These are phyloP conservation scores for Psilocybe azurescens DNA, from an alignment of 768 basidiomycete genomes.

Conservation along the genomic window DNA sequence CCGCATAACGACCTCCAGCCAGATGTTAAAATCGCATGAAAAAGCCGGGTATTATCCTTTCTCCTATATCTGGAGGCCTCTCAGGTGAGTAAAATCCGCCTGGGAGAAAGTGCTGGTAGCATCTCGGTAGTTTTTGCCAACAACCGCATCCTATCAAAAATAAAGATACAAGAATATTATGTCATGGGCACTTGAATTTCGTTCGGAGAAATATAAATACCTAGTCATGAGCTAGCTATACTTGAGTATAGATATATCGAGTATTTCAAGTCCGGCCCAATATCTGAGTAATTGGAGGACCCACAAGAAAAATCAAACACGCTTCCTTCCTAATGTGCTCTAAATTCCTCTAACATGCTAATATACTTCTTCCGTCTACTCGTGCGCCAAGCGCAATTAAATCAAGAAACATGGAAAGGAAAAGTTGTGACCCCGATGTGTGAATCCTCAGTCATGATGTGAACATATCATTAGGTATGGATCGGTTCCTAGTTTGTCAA, in stretches of 20 bases:
- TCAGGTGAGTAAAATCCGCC: neutral
- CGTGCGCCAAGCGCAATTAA: neutral
- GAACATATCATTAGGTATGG: no score
- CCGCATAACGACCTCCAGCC: neutral
- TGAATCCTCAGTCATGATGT: no score
- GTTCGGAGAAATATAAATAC: neutral
- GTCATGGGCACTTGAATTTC: neutral
- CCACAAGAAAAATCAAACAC: neutral
- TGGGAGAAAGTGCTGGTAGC: neutral
- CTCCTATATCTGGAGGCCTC: neutral
- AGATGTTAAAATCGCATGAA: constrained; percentile 8
- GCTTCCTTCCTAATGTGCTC: neutral
- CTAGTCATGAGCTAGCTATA: neutral
- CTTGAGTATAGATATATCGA: no score
- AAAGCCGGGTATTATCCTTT: neutral
- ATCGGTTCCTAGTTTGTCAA: no score
- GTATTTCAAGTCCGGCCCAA: no score
- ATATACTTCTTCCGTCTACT: neutral
- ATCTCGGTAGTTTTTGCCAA: neutral
- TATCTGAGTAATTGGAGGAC: no score
- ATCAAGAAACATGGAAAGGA: no score
- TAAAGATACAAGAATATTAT: neutral
- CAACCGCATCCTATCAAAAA: neutral
- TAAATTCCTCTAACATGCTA: neutral
- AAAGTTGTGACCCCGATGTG: no score